These are phyloP conservation scores for Ustilago esculenta DNA, from an alignment of 1,284 basidiomycete genomes.

Conservation along the genomic window DNA sequence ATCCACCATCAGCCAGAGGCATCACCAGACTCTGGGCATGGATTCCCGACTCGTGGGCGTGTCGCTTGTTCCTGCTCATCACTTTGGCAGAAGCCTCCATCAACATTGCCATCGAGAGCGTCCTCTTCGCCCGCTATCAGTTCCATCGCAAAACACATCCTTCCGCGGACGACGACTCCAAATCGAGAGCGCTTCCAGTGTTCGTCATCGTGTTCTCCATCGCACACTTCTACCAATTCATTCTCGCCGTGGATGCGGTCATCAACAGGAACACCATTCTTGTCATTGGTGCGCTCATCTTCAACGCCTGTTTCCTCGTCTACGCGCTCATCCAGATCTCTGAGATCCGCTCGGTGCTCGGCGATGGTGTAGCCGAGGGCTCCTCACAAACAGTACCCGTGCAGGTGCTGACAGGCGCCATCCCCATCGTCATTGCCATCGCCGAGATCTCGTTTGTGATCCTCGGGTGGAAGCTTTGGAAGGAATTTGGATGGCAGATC, in stretches of 20 bases:
- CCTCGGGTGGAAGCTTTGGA: constrained; percentile 53
- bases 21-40: constrained; percentile 37
- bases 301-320: constrained; percentile 57
- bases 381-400: constrained; percentile 57
- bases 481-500: constrained; percentile 61
- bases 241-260: constrained; percentile 56
- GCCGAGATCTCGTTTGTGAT: constrained; percentile 47
- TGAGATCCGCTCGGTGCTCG: constrained; percentile 57
- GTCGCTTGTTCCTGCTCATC: constrained; percentile 53
- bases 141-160: constrained; percentile 38
- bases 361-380: constrained; percentile 51
- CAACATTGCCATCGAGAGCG: constrained; percentile 56
- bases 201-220: constrained; percentile 59
- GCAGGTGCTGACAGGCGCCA: constrained; percentile 56
- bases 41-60: constrained; percentile 51
- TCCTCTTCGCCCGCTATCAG: constrained; percentile 51
- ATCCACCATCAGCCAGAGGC: constrained; percentile 33
- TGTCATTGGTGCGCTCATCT: constrained; percentile 53
- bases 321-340: constrained; percentile 60
- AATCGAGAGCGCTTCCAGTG: constrained; percentile 49
- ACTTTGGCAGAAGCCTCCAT: constrained; percentile 52
- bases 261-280: constrained; percentile 59
- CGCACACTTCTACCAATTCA: constrained; percentile 56
- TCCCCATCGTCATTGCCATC: constrained; percentile 55
- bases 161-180: constrained; percentile 33